phyloP scores from a whole-genome alignment of 148 eudicot species.

The Agrostemma githago region DNA sequence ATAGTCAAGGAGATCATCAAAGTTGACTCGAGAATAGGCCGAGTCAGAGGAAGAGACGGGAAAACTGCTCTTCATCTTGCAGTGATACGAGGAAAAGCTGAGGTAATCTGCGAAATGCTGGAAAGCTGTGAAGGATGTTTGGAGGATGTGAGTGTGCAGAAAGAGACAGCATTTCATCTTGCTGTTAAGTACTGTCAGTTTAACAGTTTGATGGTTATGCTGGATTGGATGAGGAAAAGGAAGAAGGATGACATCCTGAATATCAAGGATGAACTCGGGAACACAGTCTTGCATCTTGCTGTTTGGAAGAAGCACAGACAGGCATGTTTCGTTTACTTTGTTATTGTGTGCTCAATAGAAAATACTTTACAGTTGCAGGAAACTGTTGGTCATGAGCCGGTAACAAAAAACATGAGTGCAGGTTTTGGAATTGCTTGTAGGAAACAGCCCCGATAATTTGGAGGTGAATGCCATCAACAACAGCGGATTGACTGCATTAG shows the following conservation, averaged over 20 bases:
- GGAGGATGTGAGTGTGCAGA: constrained; percentile 38
- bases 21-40: constrained; percentile 26
- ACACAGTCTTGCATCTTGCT: constrained; percentile 50
- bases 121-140: constrained; percentile 30
- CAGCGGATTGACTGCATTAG: constrained; percentile 45
- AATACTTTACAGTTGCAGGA: too few species aligned
- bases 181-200: constrained; percentile 43
- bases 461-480: constrained; percentile 43
- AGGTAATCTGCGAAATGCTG: constrained; percentile 35
- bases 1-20: constrained; percentile 43
- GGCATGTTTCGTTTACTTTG: constrained; percentile 27
- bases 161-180: constrained; percentile 55
- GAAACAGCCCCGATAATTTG: constrained; percentile 1
- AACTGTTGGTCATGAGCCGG: too few species aligned
- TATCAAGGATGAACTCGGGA: constrained; percentile 36
- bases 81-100: constrained; percentile 37
- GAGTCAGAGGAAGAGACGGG: constrained; percentile 37
- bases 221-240: constrained; percentile 30
- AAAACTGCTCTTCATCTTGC: constrained; percentile 51
- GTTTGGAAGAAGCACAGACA: constrained; percentile 46
- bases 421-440: constrained; percentile 26
- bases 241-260: constrained; percentile 37
- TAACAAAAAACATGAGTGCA: constrained; percentile 18
- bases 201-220: constrained; percentile 32
- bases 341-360: too few species aligned